These are phyloP conservation scores for Globisporangium okanoganense DNA, from an alignment of 352 stramenopile species.

Conservation along the genomic window DNA sequence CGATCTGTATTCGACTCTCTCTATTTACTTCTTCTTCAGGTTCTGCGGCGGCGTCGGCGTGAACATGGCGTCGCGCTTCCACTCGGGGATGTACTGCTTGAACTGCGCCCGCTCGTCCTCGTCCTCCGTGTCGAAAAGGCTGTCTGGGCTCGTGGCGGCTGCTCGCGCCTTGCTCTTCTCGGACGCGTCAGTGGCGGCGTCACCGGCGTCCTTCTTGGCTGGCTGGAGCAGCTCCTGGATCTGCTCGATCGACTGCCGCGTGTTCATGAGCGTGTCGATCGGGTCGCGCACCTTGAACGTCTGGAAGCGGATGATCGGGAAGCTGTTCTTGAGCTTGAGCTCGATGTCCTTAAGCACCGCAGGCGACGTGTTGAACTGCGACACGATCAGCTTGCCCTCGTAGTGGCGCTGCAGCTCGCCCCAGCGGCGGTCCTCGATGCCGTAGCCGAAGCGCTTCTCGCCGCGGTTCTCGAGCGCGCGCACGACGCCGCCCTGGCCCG, in stretches of 20 bases:
- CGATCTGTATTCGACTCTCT: neutral
- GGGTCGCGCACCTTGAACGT: constrained; percentile 85
- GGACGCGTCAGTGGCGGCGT: constrained; percentile 27
- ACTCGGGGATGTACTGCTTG: constrained; percentile 80
- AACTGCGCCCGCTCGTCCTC: constrained; percentile 63
- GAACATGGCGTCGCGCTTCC: constrained; percentile 79
- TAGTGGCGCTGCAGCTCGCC: constrained; percentile 84
- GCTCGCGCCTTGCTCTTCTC: constrained; percentile 33
- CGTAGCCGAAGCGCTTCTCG: constrained; percentile 80
- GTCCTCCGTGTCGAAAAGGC: constrained; percentile 54
- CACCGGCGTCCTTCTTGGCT: constrained; percentile 21
- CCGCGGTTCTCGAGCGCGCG: constrained; percentile 76
- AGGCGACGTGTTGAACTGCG: constrained; percentile 83
- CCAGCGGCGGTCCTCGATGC: constrained; percentile 82
- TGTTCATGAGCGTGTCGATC: constrained; percentile 82
- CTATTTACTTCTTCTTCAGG: constrained; percentile 44
- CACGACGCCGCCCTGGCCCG: constrained; percentile 64
- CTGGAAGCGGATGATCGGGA: constrained; percentile 82
- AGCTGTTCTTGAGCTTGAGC: constrained; percentile 82
- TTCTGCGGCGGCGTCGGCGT: constrained; percentile 58
- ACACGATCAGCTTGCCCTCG: constrained; percentile 81
- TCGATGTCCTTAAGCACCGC: constrained; percentile 66
- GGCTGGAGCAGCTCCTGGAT: constrained; percentile 56
- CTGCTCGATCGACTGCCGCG: constrained; percentile 58
- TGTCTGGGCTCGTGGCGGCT: constrained; percentile 37